These are phyloP conservation scores for Olyra latifolia DNA, from an alignment of 176 grass and related monocot species.

Conservation along the genomic window DNA sequence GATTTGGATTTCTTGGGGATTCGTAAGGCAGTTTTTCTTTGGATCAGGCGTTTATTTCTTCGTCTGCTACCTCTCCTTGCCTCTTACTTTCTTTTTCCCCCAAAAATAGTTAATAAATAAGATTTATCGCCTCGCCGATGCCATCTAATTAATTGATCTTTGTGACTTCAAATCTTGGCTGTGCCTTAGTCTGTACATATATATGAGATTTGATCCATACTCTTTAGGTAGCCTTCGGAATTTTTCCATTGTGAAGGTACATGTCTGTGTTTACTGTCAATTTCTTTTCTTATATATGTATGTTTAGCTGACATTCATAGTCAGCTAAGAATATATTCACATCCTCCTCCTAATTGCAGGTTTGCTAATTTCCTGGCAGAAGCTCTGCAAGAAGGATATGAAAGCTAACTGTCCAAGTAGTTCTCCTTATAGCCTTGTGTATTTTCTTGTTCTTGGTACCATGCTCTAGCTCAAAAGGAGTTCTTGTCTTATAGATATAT, in stretches of 20 bases:
- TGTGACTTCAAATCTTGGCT: not conserved
- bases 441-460: not conserved
- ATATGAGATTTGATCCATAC: not conserved
- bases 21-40: not conserved
- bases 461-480: no score
- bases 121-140: not conserved
- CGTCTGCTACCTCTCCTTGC: not conserved
- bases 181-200: not conserved
- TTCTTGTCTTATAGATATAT: not conserved
- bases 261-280: not conserved
- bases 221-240: not conserved
- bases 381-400: not conserved
- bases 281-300: not conserved
- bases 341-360: not conserved
- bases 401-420: not conserved
- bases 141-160: not conserved
- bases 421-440: not conserved
- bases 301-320: not conserved
- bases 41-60: not conserved
- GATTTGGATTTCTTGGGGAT: not conserved
- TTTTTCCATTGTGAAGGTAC: not conserved
- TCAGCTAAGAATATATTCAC: not conserved
- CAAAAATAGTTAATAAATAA: not conserved
- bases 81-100: not conserved
- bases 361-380: not conserved